A percentile compares a stretch with the other conserved stretches of the same genome.
Evolutionary conservation across 768 basidiomycete species (phyloP).

Genomic region (Amylocystis lapponica): DNA sequence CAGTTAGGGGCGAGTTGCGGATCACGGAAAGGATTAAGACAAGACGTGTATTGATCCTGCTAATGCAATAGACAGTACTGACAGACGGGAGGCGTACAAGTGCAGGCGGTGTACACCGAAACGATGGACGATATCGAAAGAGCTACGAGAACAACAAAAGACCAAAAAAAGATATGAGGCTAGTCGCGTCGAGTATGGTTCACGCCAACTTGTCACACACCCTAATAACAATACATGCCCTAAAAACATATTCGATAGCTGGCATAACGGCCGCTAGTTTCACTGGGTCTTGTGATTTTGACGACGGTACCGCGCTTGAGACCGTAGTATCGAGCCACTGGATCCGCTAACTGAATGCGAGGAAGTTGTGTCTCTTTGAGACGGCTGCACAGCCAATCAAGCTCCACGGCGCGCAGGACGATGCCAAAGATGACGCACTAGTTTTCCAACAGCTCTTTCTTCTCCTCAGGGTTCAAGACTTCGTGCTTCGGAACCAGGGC

Average conservation of each 20-base stretch:
- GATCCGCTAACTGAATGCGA: constrained; percentile 92
- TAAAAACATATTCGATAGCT: constrained; percentile 90
- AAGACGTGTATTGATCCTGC: no score
- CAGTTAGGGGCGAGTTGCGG: no score
- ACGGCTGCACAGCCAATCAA: constrained; percentile 51
- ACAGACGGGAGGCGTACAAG: no score
- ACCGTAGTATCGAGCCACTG: constrained; percentile 98
- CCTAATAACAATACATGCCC: constrained; percentile 6
- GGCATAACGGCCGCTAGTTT: constrained; percentile 92
- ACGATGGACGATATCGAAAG: no score
- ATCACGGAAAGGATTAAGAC: no score
- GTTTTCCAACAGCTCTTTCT: constrained; percentile 79
- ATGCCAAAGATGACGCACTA: constrained; percentile 60
- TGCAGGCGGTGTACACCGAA: no score
- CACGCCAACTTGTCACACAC: not conserved
- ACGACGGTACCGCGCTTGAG: constrained; percentile 94
- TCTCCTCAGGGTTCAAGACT: constrained; percentile 80
- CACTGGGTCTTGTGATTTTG: constrained; percentile 95
- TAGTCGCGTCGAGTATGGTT: no score
- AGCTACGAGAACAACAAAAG: no score
- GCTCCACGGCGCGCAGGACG: constrained; percentile 6
- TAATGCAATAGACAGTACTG: no score
- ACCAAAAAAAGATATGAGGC: no score
- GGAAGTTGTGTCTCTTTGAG: constrained; percentile 97
- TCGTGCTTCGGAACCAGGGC: constrained; percentile 92